Conservation (phyloP, 2,329 filamentous ascomycete species). For the Geoglossum cookeanum region DNA sequence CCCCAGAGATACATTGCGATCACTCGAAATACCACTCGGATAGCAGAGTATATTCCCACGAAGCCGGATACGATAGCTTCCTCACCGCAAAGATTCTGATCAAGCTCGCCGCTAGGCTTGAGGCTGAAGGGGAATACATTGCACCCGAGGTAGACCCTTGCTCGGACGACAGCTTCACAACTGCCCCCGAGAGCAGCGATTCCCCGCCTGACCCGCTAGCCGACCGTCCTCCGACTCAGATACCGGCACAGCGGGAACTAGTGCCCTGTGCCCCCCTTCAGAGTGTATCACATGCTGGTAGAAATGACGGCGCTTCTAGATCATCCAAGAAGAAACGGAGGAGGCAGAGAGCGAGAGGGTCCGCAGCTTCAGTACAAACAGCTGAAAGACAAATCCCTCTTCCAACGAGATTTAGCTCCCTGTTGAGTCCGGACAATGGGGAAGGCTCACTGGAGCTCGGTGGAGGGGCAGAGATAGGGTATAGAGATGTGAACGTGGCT, state of each 20-base stretch:
- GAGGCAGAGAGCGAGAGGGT: not conserved
- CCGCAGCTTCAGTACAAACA: not conserved
- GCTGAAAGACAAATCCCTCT: slow-evolving; percentile 7
- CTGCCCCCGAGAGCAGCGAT: not conserved
- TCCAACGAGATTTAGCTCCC: not conserved
- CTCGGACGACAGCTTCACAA: not conserved
- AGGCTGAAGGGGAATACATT: slow-evolving; percentile 13
- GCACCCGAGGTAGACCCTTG: not conserved
- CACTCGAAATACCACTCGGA: slow-evolving; percentile 18
- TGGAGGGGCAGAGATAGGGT: too few species aligned
- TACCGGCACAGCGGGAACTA: too few species aligned
- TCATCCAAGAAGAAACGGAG: slow-evolving; percentile 4
- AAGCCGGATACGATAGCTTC: slow-evolving; percentile 44
- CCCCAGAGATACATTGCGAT: slow-evolving; percentile 14
- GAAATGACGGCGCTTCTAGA: not conserved
- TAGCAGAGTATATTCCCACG: slow-evolving; percentile 23
- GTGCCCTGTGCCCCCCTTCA: too few species aligned
- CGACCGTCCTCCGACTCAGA: not conserved
- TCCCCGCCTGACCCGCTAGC: not conserved
- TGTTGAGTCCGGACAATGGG: not conserved
- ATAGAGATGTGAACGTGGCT: not conserved
- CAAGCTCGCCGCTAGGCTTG: slow-evolving; percentile 32
- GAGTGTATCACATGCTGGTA: too few species aligned
- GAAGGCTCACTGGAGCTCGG: too few species aligned
- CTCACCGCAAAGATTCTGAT: slow-evolving; percentile 40